Percentiles rank a stretch among this genome's conserved stretches.
phyloP scores from a whole-genome alignment of 805 yeast species.

The Wickerhamiella cacticola region DNA sequence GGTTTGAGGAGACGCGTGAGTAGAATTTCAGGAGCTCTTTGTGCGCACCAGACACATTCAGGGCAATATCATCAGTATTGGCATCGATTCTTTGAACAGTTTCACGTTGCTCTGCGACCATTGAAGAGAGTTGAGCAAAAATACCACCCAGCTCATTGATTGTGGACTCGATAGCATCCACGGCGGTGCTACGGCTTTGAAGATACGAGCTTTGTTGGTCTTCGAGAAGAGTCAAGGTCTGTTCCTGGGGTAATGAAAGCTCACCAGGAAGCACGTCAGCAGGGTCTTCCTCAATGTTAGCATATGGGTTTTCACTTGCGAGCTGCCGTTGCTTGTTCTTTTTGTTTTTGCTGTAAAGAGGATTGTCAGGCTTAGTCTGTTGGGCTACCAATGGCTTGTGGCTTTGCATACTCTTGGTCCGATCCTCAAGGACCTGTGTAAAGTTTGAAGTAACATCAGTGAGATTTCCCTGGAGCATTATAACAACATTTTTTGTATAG shows the following conservation, averaged over 20 bases:
- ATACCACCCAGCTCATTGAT: conserved; percentile 92
- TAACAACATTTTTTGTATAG: conserved; percentile 78
- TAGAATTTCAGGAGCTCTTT: conserved; percentile 84
- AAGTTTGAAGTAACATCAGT: conserved; percentile 88
- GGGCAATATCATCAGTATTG: conserved; percentile 82
- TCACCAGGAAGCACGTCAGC: conserved; percentile 24
- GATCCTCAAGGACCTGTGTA: conserved; percentile 72
- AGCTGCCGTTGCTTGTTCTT: background rate
- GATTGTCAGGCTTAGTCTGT: conserved; percentile 27
- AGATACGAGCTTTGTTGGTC: conserved; percentile 68
- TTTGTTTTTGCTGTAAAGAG: conserved; percentile 24
- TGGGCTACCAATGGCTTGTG: conserved; percentile 62
- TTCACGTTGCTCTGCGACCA: conserved; percentile 97
- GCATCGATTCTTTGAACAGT: conserved; percentile 89
- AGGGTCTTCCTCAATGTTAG: conserved; percentile 15
- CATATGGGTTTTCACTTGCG: conserved; percentile 22
- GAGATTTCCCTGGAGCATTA: conserved; percentile 74
- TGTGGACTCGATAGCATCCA: conserved; percentile 92
- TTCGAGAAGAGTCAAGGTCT: conserved; percentile 66
- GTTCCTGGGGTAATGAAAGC: conserved; percentile 75
- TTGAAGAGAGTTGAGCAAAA: conserved; percentile 88
- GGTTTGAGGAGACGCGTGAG: conserved; percentile 72
- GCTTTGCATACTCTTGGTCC: conserved; percentile 74
- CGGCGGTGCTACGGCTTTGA: conserved; percentile 77
- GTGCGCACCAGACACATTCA: conserved; percentile 89